phyloP scores from a whole-genome alignment of 495 filamentous ascomycete species.

The Neurospora sp. region DNA sequence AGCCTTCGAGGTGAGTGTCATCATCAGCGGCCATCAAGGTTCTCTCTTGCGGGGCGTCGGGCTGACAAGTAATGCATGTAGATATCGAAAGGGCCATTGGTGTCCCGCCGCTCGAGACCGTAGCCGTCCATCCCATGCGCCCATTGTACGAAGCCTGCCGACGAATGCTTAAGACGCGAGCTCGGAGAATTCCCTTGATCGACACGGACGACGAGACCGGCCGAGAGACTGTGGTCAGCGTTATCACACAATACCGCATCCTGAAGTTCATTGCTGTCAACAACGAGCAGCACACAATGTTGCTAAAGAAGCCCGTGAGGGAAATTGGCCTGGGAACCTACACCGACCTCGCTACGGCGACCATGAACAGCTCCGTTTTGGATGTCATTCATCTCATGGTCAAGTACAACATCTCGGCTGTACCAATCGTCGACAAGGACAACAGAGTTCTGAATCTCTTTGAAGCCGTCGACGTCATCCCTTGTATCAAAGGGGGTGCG shows the following conservation, averaged over 20 bases:
- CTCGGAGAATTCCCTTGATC: slow-evolving; percentile 86
- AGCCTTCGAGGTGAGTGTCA: slow-evolving; percentile 68
- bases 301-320: slow-evolving; percentile 75
- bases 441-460: slow-evolving; percentile 88
- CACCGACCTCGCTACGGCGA: slow-evolving; percentile 64
- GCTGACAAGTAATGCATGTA: slow-evolving; percentile 26
- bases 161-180: slow-evolving; percentile 85
- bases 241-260: slow-evolving; percentile 96
- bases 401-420: slow-evolving; percentile 82
- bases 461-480: slow-evolving; percentile 94
- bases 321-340: slow-evolving; percentile 87
- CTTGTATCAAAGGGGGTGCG: slow-evolving; percentile 82
- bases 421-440: slow-evolving; percentile 81
- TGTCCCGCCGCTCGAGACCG: slow-evolving; percentile 84
- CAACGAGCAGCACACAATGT: slow-evolving; percentile 83
- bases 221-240: slow-evolving; percentile 85
- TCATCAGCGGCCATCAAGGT: neutral
- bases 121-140: slow-evolving; percentile 80
- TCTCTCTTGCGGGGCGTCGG: neutral
- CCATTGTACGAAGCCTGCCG: slow-evolving; percentile 94
- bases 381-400: slow-evolving; percentile 94
- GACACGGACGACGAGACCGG: slow-evolving; percentile 93
- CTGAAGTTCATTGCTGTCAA: slow-evolving; percentile 94
- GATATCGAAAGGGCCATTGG: slow-evolving; percentile 93
- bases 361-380: slow-evolving; percentile 88